Evolutionary conservation across 495 filamentous ascomycete species (phyloP), one percentile per base, ranked within the genome.

Genomic region (Tuber indicum): DNA sequence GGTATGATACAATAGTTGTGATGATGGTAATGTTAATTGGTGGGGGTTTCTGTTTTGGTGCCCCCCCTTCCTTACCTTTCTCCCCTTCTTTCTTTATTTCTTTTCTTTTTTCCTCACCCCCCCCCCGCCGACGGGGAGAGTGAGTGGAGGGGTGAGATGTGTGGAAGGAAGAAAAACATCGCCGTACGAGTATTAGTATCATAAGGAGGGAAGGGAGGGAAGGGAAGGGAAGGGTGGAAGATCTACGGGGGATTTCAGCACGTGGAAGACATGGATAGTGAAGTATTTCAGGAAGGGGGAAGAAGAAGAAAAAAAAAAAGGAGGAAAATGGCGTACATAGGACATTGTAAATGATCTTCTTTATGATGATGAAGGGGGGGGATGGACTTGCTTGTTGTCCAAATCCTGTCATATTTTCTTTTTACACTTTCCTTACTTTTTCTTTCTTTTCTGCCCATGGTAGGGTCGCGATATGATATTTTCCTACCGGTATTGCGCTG

Each of bases 301-400:
- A n/a, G 12, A 36, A 72, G n/a, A 71, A 75, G 71, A 71, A 44
- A 74, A 58, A 32, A 49, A 75, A 41, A 41, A 41, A 41, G 4
- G 4, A 17, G 45, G 62, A 62, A 39, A 74, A 43, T 46, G 49
- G 71, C 58, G 70, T 46, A 32, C 32, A 32, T 32, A 49, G 49
- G 42, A 78, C 2, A 78, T 71, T 58, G 43, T 41, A 41, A 72
- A 72, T 43, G 74, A 78, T 72, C 58, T 66, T 5, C 58, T 32
- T 17, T n/a, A 0, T 66, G 9, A 32, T 66, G 58, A 66, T 17
- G 32, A 66, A 58, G 49, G 49, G n/a, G 58, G n/a, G 23, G 23
- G 39, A 10, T 26, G 58, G 58, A 32, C 12, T 66, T 66, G 52
- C n/a, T 58, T 58, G 52, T 58, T 21, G n/a, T 14, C 26, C 52